Percentiles rank a stretch among this genome's conserved stretches.
These are phyloP conservation scores for Babesia divergens DNA, from an alignment of 169 alveolate genomes.

Conservation along the genomic window DNA sequence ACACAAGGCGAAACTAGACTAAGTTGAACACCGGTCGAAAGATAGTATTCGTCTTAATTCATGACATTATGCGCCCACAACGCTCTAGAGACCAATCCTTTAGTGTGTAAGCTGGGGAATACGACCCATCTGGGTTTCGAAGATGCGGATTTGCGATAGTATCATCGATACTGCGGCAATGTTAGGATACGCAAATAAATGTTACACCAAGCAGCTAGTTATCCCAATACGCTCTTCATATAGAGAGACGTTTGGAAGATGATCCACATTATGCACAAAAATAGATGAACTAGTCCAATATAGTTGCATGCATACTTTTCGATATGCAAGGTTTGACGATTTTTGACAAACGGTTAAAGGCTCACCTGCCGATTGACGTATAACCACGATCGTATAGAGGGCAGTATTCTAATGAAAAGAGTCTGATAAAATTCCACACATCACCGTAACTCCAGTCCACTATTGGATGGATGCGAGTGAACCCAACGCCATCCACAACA, in stretches of 20 bases:
- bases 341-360: background rate
- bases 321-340: background rate
- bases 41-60: background rate
- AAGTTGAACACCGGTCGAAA: no score
- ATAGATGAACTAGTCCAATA: background rate
- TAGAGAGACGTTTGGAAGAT: background rate
- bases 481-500: constrained; percentile 51
- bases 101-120: constrained; percentile 72
- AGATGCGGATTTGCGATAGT: constrained; percentile 63
- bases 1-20: background rate
- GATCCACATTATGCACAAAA: background rate
- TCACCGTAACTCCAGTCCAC: constrained; percentile 76
- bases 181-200: background rate
- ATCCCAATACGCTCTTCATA: background rate
- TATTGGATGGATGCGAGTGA: constrained; percentile 63
- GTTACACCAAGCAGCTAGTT: background rate
- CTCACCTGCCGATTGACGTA: constrained; percentile 71
- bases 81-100: constrained; percentile 57
- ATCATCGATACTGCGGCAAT: constrained; percentile 26
- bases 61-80: background rate
- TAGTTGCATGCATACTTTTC: background rate
- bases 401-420: constrained; percentile 71
- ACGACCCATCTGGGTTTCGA: constrained; percentile 60
- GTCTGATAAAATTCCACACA: constrained; percentile 71
- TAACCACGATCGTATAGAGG: constrained; percentile 71